These are phyloP conservation scores for Linum tenue DNA, from an alignment of 345 rosid species.

Conservation along the genomic window DNA sequence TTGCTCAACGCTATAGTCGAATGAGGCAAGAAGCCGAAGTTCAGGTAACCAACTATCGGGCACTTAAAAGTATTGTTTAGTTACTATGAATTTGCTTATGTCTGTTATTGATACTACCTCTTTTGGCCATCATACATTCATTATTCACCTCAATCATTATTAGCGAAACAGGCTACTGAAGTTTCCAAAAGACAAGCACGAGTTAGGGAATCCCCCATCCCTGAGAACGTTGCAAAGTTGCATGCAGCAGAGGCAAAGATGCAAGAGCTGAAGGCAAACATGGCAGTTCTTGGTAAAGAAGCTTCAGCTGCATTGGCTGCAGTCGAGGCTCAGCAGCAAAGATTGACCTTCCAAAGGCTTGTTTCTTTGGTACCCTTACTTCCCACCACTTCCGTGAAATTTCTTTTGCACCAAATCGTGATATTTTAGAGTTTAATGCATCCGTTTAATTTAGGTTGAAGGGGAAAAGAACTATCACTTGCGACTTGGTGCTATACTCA, in stretches of 20 bases:
- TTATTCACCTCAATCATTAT: conserved; percentile 16
- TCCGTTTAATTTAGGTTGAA: conserved; percentile 45
- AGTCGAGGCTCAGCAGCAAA: conserved; percentile 87
- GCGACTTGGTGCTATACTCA: conserved; percentile 78
- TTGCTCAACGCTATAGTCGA: conserved; percentile 95
- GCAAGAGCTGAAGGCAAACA: conserved; percentile 77
- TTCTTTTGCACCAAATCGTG: not conserved
- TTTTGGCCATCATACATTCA: conserved; percentile 17
- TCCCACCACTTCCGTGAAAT: not conserved
- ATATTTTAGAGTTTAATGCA: conserved; percentile 9
- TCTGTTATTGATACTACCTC: conserved; percentile 10
- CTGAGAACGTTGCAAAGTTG: conserved; percentile 85
- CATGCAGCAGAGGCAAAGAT: conserved; percentile 77
- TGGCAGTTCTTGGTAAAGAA: conserved; percentile 97
- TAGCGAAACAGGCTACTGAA: conserved; percentile 64
- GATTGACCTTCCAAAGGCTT: conserved; percentile 87
- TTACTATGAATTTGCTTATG: conserved; percentile 1
- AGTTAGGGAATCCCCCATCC: conserved; percentile 69
- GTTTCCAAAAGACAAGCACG: conserved; percentile 70
- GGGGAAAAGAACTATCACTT: conserved; percentile 84
- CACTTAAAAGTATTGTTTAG: not conserved
- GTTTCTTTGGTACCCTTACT: conserved; percentile 57
- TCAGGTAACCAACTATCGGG: conserved; percentile 41
- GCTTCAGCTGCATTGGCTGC: conserved; percentile 95
- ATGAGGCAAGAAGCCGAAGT: conserved; percentile 98